A percentile compares a stretch with the other conserved stretches of the same genome.
These are phyloP conservation scores for Thraustochytrium sp. DNA, from an alignment of 352 stramenopile species.

Conservation along the genomic window DNA sequence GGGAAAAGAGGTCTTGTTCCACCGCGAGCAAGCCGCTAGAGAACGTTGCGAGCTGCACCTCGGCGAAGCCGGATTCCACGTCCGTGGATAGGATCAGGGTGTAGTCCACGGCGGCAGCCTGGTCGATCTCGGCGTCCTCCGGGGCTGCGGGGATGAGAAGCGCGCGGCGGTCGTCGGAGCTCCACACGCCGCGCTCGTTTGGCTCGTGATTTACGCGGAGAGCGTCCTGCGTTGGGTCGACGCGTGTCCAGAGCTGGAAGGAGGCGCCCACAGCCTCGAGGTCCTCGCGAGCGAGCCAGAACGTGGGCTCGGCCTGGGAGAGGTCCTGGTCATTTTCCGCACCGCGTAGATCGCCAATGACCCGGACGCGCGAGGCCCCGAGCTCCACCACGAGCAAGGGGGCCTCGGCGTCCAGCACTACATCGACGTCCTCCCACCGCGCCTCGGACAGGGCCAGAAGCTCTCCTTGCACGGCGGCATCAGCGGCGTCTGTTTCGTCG, in stretches of 20 bases:
- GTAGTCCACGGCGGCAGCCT: no score
- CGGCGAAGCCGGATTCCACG: neutral
- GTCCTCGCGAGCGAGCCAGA: neutral
- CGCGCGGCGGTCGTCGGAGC: neutral
- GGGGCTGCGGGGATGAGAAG: neutral
- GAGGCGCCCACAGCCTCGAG: neutral
- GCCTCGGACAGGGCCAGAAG: neutral
- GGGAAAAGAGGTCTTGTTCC: neutral
- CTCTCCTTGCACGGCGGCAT: no score
- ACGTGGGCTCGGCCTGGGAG: neutral
- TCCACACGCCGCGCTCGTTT: neutral
- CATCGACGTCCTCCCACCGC: neutral
- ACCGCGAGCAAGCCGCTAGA: neutral
- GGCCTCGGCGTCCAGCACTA: neutral
- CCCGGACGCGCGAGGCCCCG: neutral
- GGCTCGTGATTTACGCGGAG: neutral
- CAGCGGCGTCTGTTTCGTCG: no score
- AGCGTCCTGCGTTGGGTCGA: neutral
- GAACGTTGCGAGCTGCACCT: neutral
- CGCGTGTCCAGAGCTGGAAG: neutral
- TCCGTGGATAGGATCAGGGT: neutral
- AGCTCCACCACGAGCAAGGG: neutral
- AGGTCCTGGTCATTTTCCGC: neutral
- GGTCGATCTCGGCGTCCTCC: neutral
- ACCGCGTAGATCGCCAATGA: neutral